Base-by-base conservation (phyloP, 2,329 filamentous ascomycete species). In the Podosphaera fusca region DNA sequence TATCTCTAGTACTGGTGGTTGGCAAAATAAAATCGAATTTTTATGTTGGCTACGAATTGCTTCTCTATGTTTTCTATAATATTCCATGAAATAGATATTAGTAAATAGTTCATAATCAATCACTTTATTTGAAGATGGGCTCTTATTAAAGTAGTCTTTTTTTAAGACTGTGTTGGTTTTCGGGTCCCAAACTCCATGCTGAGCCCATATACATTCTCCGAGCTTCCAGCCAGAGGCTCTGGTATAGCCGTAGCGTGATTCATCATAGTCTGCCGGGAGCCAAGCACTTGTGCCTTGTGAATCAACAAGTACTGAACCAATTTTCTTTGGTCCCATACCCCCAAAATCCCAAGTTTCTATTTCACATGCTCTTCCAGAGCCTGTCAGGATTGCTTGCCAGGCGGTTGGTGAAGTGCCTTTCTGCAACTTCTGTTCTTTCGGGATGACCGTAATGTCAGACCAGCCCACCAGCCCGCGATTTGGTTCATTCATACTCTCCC, bases 401-500 rank as follows among this genome's bases (percentile, higher is more conserved):
- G 88, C 84, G 3, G 92, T 96, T 31, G 92, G 92, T 31, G 84
- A 87, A 3, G 89, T 94, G 14, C 89, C 88, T 67, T 96, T 94
- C 66, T 94, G 87, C 55, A 96, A 72, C 55, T 89, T 87, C 66
- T 96, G 89, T 58, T 95, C 87, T 58, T 79, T 77, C 0, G 92
- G 92, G 56, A 95, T 84, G 8, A 79, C 75, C 29, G 82, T 84
- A 55, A 98, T 74, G 67, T 96, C 88, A 59, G 81, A 77, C 66
- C 86, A 84, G 10, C 89, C 89, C 53, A 94, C 80, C 66, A 95
- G 74, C 31, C 94, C 90, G 65, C 85, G 79, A 68, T 94, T 92
- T 0, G 92, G 92, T 70, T 98, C 92, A 66, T 98, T 98, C 69
- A 96, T 74, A 65, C 82, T 95, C 72, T 98, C 92, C 85, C 90